Conservation (phyloP, 139 green algal species). For the Closterium sp. region DNA sequence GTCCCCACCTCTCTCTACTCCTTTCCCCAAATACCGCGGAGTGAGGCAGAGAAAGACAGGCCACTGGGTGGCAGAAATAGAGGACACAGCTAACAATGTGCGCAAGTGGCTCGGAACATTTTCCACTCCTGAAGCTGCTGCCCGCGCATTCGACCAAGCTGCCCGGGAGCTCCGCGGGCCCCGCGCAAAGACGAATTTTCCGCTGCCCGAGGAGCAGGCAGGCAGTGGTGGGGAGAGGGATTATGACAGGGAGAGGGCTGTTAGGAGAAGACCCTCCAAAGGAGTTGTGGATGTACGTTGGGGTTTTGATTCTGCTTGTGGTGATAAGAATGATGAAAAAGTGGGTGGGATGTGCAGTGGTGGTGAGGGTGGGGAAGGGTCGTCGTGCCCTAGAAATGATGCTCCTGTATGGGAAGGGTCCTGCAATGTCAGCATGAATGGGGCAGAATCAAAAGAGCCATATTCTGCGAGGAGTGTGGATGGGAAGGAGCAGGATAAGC, state of each 20-base stretch:
- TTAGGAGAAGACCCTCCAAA: neutral
- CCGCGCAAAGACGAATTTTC: constrained; percentile 21
- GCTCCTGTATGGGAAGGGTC: no score
- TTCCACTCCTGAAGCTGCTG: constrained; percentile 1
- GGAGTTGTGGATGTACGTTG: neutral
- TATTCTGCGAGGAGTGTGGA: no score
- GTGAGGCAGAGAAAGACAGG: constrained; percentile 1
- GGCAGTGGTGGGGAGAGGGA: neutral
- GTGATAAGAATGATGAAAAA: no score
- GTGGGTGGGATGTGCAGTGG: no score
- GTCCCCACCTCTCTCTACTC: no score
- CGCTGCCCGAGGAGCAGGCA: neutral
- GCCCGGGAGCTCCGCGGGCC: constrained; percentile 1
- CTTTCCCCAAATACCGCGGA: constrained; percentile 4
- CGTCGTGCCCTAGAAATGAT: no score
- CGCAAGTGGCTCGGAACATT: constrained; percentile 26
- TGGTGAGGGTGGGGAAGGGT: no score
- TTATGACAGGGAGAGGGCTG: neutral
- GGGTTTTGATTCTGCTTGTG: no score
- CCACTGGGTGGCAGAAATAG: constrained; percentile 18
- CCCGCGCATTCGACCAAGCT: constrained; percentile 2
- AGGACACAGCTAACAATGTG: constrained; percentile 19
- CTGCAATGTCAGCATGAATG: no score
- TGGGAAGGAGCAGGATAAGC: no score
- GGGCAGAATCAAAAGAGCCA: no score